Evolutionary conservation across 2,329 filamentous ascomycete species (phyloP).

Genomic region (Xenosphaeropsis pyriputrescens): DNA sequence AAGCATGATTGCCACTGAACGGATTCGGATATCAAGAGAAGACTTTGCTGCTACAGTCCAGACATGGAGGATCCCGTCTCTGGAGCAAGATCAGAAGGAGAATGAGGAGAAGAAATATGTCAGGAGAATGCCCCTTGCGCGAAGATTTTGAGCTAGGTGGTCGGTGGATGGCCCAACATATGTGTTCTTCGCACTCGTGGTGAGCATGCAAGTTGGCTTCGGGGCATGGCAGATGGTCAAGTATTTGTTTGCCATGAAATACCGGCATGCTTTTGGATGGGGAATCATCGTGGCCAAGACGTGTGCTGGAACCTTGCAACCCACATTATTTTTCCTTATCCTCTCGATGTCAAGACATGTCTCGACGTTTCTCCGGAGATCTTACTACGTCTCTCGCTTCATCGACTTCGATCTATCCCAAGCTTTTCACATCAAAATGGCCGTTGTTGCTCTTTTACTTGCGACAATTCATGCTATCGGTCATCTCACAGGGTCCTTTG

Average conservation of each 20-base stretch:
- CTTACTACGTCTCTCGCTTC: constrained; percentile 34
- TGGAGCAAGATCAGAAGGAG: constrained; percentile 30
- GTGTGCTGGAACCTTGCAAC: constrained; percentile 37
- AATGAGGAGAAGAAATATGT: constrained; percentile 30
- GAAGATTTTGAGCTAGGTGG: constrained; percentile 35
- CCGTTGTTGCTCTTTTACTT: constrained; percentile 30
- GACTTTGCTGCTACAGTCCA: constrained; percentile 29
- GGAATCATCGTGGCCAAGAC: constrained; percentile 40
- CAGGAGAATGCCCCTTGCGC: constrained; percentile 26
- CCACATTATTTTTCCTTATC: constrained; percentile 41
- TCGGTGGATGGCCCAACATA: constrained; percentile 37
- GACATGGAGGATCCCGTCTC: constrained; percentile 30
- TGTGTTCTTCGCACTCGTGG: constrained; percentile 30
- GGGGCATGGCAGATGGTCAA: constrained; percentile 40
- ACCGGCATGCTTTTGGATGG: constrained; percentile 36
- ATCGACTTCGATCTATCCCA: constrained; percentile 42
- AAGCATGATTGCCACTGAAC: constrained; percentile 28
- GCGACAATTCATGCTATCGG: constrained; percentile 37
- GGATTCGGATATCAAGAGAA: constrained; percentile 25
- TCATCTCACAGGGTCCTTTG: constrained; percentile 35
- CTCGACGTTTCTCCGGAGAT: constrained; percentile 34
- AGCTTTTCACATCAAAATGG: constrained; percentile 39
- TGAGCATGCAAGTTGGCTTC: constrained; percentile 31
- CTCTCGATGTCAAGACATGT: constrained; percentile 43
- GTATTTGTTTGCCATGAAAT: constrained; percentile 27